These are phyloP conservation scores for Sapria himalayana DNA, from an alignment of 345 rosid species.

Conservation along the genomic window DNA sequence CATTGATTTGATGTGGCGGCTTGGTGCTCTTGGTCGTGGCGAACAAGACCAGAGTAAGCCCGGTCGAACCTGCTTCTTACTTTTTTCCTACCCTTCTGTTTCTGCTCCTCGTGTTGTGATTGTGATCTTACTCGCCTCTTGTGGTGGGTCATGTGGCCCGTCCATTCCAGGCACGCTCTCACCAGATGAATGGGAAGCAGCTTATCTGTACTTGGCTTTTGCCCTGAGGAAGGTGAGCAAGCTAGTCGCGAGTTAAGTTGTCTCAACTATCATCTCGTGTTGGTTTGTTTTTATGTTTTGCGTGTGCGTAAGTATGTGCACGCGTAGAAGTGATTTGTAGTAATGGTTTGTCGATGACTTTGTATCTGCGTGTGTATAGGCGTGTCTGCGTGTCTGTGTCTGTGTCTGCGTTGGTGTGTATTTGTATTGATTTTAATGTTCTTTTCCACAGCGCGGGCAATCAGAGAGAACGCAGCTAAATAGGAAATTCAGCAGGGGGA, in stretches of 20 bases:
- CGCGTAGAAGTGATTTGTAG: neutral
- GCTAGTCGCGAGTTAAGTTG: too few relatives aligned
- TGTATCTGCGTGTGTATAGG: neutral
- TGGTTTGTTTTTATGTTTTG: neutral
- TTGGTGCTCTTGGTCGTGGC: conserved; percentile 93
- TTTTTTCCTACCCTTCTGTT: neutral
- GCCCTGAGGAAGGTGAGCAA: conserved; percentile 66
- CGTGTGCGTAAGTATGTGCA: neutral
- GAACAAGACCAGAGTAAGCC: conserved; percentile 70
- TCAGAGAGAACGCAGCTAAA: conserved; percentile 29
- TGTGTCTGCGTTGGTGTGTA: neutral
- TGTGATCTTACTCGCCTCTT: neutral
- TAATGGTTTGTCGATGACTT: neutral
- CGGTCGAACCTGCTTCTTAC: neutral
- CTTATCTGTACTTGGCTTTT: conserved; percentile 66
- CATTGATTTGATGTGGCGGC: conserved; percentile 69
- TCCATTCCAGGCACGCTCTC: conserved; percentile 51
- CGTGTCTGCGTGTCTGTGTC: neutral
- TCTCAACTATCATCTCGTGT: too few relatives aligned
- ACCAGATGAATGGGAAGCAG: conserved; percentile 90
- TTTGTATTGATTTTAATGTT: neutral
- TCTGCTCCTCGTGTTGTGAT: neutral
- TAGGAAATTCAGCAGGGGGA: conserved; percentile 42
- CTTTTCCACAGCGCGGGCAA: conserved; percentile 53
- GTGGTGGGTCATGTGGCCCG: conserved; percentile 1